Evolutionary conservation across 108 stramenopile genomes (phyloP).

Genomic region (Skeletonema menzelii): DNA sequence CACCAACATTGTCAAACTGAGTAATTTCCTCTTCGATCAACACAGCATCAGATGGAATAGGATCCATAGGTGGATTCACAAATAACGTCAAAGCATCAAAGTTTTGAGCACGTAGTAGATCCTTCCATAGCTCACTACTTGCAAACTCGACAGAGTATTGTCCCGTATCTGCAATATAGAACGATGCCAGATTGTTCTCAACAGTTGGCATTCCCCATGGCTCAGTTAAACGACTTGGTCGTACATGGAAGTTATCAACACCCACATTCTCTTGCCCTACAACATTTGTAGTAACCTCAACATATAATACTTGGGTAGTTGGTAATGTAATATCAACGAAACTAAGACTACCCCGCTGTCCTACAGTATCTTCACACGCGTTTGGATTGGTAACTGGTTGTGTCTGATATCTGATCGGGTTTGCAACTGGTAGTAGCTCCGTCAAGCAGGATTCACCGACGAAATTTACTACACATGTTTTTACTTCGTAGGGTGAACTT

Average conservation of each 20-base stretch:
- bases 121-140: conserved; percentile 8
- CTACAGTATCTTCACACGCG: conserved; percentile 10
- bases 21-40: conserved; percentile 4
- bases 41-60: conserved; percentile 10
- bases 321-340: conserved; percentile 16
- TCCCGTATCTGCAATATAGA: conserved; percentile 16
- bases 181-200: conserved; percentile 8
- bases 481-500: not conserved
- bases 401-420: not conserved
- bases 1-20: conserved; percentile 1
- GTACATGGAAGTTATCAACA: conserved; percentile 6
- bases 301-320: conserved; percentile 3
- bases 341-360: conserved; percentile 19
- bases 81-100: conserved; percentile 17
- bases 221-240: conserved; percentile 5
- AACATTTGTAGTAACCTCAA: conserved; percentile 12
- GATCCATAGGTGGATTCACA: conserved; percentile 14
- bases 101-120: not conserved
- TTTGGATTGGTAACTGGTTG: conserved; percentile 12
- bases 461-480: not conserved
- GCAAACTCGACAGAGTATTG: conserved; percentile 23
- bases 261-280: not conserved
- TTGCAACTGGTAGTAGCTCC: not conserved
- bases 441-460: not conserved
- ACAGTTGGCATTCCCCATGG: conserved; percentile 8